phyloP scores from a whole-genome alignment of 164 flowering plant genomes.

The Buxus sempervirens region DNA sequence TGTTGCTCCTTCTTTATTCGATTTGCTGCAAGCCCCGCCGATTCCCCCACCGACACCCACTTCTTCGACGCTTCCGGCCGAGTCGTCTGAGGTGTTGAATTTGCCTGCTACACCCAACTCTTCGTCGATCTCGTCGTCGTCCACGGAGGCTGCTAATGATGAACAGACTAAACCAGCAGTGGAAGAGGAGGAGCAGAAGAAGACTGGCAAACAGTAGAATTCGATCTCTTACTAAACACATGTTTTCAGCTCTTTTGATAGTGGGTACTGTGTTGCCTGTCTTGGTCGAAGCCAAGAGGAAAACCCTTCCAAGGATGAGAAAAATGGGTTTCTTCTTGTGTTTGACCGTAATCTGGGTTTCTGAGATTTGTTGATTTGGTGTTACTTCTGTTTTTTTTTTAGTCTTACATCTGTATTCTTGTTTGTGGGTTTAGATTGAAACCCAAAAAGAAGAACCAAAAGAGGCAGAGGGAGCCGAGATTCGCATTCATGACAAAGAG shows the following conservation, averaged over 20 bases:
- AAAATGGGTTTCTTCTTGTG: not conserved
- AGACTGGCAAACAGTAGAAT: slow-evolving; percentile 45
- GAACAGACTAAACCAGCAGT: slow-evolving; percentile 27
- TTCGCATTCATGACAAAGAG: slow-evolving; percentile 95
- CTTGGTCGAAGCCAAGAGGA: not conserved
- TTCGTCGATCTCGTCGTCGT: slow-evolving; percentile 67
- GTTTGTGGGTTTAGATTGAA: slow-evolving; percentile 40
- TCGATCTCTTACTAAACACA: not conserved
- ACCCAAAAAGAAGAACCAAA: slow-evolving; percentile 74
- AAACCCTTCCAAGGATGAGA: not conserved
- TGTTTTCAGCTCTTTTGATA: too few relatives aligned
- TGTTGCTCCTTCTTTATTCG: slow-evolving; percentile 34
- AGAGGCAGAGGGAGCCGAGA: slow-evolving; percentile 71
- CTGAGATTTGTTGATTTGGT: not conserved
- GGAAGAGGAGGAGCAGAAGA: slow-evolving; percentile 37
- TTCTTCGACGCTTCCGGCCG: slow-evolving; percentile 12
- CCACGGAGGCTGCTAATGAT: slow-evolving; percentile 53
- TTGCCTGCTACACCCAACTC: slow-evolving; percentile 71
- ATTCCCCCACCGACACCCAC: not conserved
- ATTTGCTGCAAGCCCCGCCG: slow-evolving; percentile 24
- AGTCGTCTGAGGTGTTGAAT: slow-evolving; percentile 57
- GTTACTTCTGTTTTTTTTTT: too few relatives aligned
- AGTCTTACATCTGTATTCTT: too few relatives aligned
- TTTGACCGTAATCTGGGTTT: not conserved
- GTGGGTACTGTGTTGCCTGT: not conserved